Base-by-base conservation (phyloP, 192 early-diverging fungal genomes). In the Oehlia diaphana region DNA sequence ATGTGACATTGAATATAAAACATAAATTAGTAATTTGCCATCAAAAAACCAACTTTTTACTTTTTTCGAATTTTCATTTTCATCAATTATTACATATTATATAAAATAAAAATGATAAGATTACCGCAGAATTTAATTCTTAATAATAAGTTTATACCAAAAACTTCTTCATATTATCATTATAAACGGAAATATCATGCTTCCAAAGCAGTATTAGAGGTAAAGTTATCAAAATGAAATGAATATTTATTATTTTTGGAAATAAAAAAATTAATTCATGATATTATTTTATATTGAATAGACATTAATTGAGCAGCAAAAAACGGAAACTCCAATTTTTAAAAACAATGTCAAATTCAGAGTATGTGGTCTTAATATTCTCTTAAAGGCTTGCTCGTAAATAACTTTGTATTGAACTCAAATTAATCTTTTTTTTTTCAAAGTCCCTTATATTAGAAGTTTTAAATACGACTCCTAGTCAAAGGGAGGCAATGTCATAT, bases 371-470 rank as follows among this genome's bases (percentile, higher is more conserved):
- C 12, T 10, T 67, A 7, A 67, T 28, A 33, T 37, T 33, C 2
- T 33, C 6, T 65, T 65, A 37, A 3, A 3, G 37, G 2, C 3
- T 37, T 5, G 3, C 37, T 42, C 39, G 5, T 42, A 8, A 42
- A 42, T 42, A 42, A 42, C 31, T 64, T 65, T 65, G 4, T 65
- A 31, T 8, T 65, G 23, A 26, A 31, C 31, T 65, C n/a, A 31
- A 58, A 21, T 13, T 66, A 31, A 66, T 33, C 64, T n/a, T 26
- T 28, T 14, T 66, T 28, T 33, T 44, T 5, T 61, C 14, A 37
- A 82, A 91, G 90, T 86, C 92, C 49, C 82, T 93, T 31, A 85
- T 93, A 64, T 83, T 88, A 39, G 87, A 90, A 74, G 84, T 93
- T 53, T 87, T 93, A 83, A 82, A 81, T 68, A 88, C 91, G 0